Evolutionary conservation across 768 basidiomycete genomes (phyloP), one percentile per base, ranked within the genome.

Genomic region (Leucosporidium creatinivorum): DNA sequence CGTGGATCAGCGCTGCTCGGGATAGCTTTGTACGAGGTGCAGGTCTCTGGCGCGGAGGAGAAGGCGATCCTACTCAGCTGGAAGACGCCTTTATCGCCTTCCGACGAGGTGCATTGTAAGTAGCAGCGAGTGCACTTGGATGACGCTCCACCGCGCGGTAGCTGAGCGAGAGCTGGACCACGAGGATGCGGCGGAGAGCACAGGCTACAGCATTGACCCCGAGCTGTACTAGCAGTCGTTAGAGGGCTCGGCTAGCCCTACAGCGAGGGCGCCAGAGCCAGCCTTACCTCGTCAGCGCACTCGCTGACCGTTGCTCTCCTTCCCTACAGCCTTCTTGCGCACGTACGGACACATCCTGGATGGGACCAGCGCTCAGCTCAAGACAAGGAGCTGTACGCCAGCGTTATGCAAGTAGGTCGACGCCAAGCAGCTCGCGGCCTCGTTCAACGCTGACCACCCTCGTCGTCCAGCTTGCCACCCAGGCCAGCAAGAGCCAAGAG

Each of bases 91-190:
- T 51, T 30, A 57, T 62, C n/a, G 51, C 55, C 28, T 62, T 50
- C 61, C 58, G 59, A 23, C 51, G 44, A 23, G 69, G 62, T 0
- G 69, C 66, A 8, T 60, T 62, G 69, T 70, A 33, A 67, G 69
- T 61, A 0, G 7, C 0, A 10, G 21, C 26, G 6, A 4, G 12
- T 13, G 31, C 21, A 9, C 13, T 31, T 12, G 30, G 17, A 19
- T 30, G 28, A 19, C 28, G 54, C 54, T 28, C 21, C 31, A 15
- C 39, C 44, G 36, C 26, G n/a, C n/a, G n/a, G n/a, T n/a, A n/a
- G n/a, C n/a, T n/a, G n/a, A n/a, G n/a, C n/a, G n/a, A n/a, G n/a
- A n/a, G n/a, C n/a, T n/a, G n/a, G n/a, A n/a, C n/a, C n/a, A n/a
- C n/a, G n/a, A n/a, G n/a, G n/a, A n/a, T n/a, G n/a, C n/a, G 48